These are phyloP conservation scores for Candida coleopterorum DNA, from an alignment of 805 yeast species.

Conservation along the genomic window DNA sequence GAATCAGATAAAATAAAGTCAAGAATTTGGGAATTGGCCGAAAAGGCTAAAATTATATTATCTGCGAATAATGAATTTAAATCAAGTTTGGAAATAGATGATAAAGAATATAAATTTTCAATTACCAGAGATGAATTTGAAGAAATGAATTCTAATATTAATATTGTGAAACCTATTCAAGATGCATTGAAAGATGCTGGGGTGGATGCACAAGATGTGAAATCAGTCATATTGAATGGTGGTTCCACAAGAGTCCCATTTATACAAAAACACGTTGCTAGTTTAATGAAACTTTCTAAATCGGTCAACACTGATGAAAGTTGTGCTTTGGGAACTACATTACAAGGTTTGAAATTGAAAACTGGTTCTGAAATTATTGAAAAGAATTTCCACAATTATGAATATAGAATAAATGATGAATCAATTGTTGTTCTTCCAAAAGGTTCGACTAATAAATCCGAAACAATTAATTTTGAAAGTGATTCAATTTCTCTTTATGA, in stretches of 20 bases:
- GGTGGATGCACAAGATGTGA: conserved; percentile 29
- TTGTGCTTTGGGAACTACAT: conserved; percentile 84
- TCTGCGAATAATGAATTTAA: conserved; percentile 83
- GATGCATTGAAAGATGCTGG: conserved; percentile 40
- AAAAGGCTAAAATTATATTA: conserved; percentile 78
- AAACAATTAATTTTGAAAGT: conserved; percentile 31
- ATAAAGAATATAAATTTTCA: conserved; percentile 62
- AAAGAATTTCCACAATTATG: conserved; percentile 46
- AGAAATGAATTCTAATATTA: conserved; percentile 41
- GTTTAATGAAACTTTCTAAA: conserved; percentile 57
- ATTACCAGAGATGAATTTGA: conserved; percentile 85
- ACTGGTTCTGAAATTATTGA: conserved; percentile 64
- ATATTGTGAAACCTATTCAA: conserved; percentile 51
- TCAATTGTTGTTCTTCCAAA: conserved; percentile 37
- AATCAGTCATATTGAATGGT: conserved; percentile 77
- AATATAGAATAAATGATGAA: conserved; percentile 24
- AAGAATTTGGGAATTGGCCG: conserved; percentile 76
- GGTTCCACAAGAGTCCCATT: conserved; percentile 90
- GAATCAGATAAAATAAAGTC: conserved; percentile 50
- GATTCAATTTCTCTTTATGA: conserved; percentile 30
- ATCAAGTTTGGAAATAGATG: conserved; percentile 76
- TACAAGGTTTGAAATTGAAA: conserved; percentile 66
- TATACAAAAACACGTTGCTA: conserved; percentile 58
- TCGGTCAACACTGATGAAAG: conserved; percentile 96
- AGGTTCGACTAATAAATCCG: conserved; percentile 39